Base-by-base conservation (phyloP, 495 filamentous ascomycete species). In the Xylaria telfairii region DNA sequence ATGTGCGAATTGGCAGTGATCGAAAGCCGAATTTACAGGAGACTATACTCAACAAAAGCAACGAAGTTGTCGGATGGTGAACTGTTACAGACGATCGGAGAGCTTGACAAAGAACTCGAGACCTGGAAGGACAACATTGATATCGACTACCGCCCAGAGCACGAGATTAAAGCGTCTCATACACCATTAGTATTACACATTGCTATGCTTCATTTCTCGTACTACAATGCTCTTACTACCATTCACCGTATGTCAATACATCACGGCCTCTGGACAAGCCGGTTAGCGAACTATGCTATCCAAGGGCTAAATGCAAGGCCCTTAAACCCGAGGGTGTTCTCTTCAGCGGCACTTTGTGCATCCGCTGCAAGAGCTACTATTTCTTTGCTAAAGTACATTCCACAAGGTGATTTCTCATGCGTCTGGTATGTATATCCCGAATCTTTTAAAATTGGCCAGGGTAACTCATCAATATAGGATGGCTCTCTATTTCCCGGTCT, bases 211-310 rank as follows among this genome's bases (percentile, higher is more conserved):
- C 96, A 98, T 76, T 97, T 98, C 77, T 90, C 93, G 41, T 99
- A 99, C 81, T 98, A 99, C 84, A 99, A 98, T 78, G 96, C 93
- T 74, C 85, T 99, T 67, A 98, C 95, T 17, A 99, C 96, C 1
- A 97, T 99, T 65, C 96, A 99, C 81, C 93, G 96, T 28, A 98
- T 98, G 96, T 96, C 93, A 5, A 90, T 98, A 62, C 96, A 99
- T 78, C 96, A 98, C 77, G 96, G 96, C 2, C 98, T 97, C 83
- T 99, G 96, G 96, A 97, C 95, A 9, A 97, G 92, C 75, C 89
- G 96, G 51, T 84, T 98, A 28, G 97, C 95, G 34, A 95, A 98
- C 74, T 99, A 93, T 78, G 96, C 96, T 2, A 95, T 98, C 51
- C 92, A 96, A 74, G 96, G 96, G 7, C 81, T 97, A 46, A 98